A percentile compares a stretch with the other conserved stretches of the same genome.
Evolutionary conservation across 495 filamentous ascomycete genomes (phyloP).

Genomic region (Lophiotrema nucula): DNA sequence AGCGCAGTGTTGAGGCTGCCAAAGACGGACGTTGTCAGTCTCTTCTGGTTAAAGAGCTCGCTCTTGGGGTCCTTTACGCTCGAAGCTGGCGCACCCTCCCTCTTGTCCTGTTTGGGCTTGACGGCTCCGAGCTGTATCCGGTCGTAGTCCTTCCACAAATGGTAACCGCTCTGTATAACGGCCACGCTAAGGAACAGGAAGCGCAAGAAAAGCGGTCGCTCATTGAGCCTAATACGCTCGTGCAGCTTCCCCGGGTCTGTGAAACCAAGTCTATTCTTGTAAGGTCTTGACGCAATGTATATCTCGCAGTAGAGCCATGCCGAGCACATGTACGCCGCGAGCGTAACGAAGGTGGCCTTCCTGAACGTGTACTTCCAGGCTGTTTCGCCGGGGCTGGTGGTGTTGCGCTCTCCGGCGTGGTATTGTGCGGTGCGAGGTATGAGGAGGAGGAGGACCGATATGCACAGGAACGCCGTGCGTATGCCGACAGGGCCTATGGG

Average conservation of each 20-base stretch:
- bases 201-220: conserved; percentile 78
- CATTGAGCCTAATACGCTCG: conserved; percentile 80
- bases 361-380: conserved; percentile 49
- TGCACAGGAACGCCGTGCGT: conserved; percentile 69
- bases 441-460: conserved; percentile 65
- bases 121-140: conserved; percentile 57
- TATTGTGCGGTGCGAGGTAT: conserved; percentile 83
- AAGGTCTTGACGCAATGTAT: conserved; percentile 73
- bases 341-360: conserved; percentile 48
- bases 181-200: conserved; percentile 67
- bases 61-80: conserved; percentile 32
- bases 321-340: conserved; percentile 57
- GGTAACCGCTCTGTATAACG: conserved; percentile 62
- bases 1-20: background rate
- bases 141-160: conserved; percentile 75
- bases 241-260: conserved; percentile 63
- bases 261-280: conserved; percentile 65
- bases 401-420: conserved; percentile 72
- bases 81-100: conserved; percentile 44
- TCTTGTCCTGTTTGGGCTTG: conserved; percentile 40
- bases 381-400: conserved; percentile 63
- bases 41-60: background rate
- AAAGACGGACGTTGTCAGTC: background rate
- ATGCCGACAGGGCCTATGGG: conserved; percentile 73
- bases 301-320: conserved; percentile 78